Base-by-base conservation (phyloP, 768 basidiomycete genomes). In the Glaciozyma martinii region DNA sequence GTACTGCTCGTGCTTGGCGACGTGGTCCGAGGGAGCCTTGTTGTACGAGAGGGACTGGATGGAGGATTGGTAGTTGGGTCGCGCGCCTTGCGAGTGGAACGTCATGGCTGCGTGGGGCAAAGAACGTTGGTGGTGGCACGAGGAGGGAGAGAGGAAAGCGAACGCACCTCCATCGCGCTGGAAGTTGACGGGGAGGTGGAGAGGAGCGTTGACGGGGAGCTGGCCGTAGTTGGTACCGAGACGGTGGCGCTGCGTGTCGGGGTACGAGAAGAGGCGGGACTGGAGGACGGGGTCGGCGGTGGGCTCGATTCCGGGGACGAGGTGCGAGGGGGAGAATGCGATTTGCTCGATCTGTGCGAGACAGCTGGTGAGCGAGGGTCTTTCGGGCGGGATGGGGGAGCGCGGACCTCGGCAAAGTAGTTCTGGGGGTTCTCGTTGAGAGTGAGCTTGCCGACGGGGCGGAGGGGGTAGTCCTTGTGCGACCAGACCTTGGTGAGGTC, bases 241-340 rank as follows among this genome's bases (percentile, higher is more conserved):
- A 37, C 79, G 70, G 71, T 78, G 74, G 18, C 74, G 72, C 59
- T 67, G 66, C 7, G 65, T 69, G 78, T 81, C 81, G 50, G 79
- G 80, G 81, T 98, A 98, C 6, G 90, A 89, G 85, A 95, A 97
- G 56, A 95, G 83, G 61, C 93, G 89, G 27, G 88, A 87, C 76
- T 97, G 92, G 69, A 97, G 82, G 71, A 97, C 89, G 29, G 93
- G 93, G 78, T 98, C 93, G 27, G 86, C 83, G 6, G 88, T 86
- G 47, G 90, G 83, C 80, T 95, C 93, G 70, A 92, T 83, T 77
- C 91, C 93, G 2, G 88, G 89, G 15, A 94, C 76, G 56, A 84
- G 78, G 77, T 97, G 93, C 0, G 89, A 87, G 0, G 93, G 93
- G 25, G 90, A 83, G 81, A 90, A 93, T 3, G 91, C 91, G 65